phyloP scores from a whole-genome alignment of 129 eudicot genomes.

The Heracleum sosnowskyi region DNA sequence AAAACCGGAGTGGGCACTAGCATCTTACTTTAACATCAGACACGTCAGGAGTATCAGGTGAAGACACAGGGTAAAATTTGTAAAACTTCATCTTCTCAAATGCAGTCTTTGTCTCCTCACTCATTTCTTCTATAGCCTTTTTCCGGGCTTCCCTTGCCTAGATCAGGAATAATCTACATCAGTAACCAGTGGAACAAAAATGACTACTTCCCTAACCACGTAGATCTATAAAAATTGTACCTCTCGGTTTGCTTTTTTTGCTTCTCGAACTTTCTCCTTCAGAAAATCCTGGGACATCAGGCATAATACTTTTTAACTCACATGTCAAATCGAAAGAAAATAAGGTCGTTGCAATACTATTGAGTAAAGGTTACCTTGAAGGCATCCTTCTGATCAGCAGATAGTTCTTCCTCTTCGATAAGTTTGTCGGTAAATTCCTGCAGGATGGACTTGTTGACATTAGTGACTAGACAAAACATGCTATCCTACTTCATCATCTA shows the following conservation, averaged over 20 bases:
- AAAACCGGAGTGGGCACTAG: not conserved
- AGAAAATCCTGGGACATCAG: slow-evolving; percentile 44
- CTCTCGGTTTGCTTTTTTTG: slow-evolving; percentile 80
- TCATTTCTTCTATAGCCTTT: slow-evolving; percentile 63
- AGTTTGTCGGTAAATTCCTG: slow-evolving; percentile 73
- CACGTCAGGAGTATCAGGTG: slow-evolving; percentile 83
- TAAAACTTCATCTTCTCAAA: slow-evolving; percentile 70
- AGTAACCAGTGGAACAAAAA: not conserved
- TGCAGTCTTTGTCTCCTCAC: slow-evolving; percentile 57
- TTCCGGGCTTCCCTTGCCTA: slow-evolving; percentile 84
- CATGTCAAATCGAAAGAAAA: not conserved
- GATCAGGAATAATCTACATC: not conserved
- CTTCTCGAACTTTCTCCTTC: slow-evolving; percentile 77
- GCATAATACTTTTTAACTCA: not conserved
- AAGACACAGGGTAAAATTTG: slow-evolving; percentile 78
- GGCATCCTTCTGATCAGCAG: slow-evolving; percentile 73
- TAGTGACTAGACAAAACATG: not conserved
- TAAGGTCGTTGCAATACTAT: not conserved
- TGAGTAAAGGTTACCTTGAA: slow-evolving; percentile 46
- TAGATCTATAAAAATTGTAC: slow-evolving; percentile 21
- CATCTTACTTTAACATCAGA: slow-evolving; percentile 66
- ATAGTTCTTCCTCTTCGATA: slow-evolving; percentile 54
- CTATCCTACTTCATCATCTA: not conserved
- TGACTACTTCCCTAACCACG: not conserved
- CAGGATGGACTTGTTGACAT: not conserved